These are phyloP conservation scores for Obelidium mucronatum DNA, from an alignment of 192 early-diverging fungal species.

Conservation along the genomic window DNA sequence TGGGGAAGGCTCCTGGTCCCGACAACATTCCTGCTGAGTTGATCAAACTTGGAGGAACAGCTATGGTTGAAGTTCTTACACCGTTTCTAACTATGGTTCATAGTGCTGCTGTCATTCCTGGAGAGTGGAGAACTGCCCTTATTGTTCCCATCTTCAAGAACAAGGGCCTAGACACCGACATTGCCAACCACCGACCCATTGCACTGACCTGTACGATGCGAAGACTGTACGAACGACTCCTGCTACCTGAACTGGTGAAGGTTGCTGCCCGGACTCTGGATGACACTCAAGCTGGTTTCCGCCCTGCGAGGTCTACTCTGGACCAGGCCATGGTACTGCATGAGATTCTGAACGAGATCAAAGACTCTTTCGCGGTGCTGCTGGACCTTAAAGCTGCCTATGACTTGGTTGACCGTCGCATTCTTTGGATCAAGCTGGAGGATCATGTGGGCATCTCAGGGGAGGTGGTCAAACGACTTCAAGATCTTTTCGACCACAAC, in stretches of 20 bases:
- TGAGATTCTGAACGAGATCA: no score
- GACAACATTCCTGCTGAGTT: background rate
- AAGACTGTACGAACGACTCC: background rate
- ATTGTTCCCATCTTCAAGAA: conserved; percentile 7
- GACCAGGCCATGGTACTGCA: conserved; percentile 13
- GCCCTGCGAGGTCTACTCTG: background rate
- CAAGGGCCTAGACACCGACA: conserved; percentile 4
- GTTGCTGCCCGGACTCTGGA: background rate
- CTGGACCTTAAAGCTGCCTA: background rate
- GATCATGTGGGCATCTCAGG: no score
- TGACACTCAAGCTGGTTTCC: background rate
- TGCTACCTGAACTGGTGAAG: no score
- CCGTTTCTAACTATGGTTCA: background rate
- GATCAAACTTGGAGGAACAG: background rate
- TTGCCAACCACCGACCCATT: background rate
- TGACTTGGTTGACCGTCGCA: background rate
- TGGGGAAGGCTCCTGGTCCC: background rate
- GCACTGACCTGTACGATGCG: background rate
- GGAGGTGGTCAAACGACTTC: background rate
- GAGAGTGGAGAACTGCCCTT: no score
- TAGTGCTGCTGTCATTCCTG: background rate
- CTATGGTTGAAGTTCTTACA: background rate
- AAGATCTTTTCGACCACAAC: conserved; percentile 10
- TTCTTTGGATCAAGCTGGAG: background rate
- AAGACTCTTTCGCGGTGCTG: background rate